These are phyloP conservation scores for Cladorrhinum samala DNA, from an alignment of 495 filamentous ascomycete species.

Conservation along the genomic window DNA sequence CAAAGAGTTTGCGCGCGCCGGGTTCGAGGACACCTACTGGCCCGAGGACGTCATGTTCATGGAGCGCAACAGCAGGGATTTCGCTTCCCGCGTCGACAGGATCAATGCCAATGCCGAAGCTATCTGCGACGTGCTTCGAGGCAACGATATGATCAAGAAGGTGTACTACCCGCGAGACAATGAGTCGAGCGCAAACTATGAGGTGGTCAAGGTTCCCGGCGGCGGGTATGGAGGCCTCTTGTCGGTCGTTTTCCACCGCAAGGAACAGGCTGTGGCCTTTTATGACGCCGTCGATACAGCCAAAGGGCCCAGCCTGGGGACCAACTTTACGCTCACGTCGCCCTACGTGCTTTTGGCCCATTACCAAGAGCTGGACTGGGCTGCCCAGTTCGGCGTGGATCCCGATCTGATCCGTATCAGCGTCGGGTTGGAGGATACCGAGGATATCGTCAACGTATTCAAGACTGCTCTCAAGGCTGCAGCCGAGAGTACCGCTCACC, in stretches of 20 bases:
- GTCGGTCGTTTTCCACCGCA: constrained; percentile 68
- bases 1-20: constrained; percentile 51
- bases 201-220: constrained; percentile 62
- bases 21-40: constrained; percentile 90
- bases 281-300: constrained; percentile 80
- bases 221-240: constrained; percentile 91
- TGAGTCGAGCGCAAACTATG: constrained; percentile 64
- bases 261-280: constrained; percentile 68
- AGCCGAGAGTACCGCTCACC: constrained; percentile 14
- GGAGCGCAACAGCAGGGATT: constrained; percentile 93
- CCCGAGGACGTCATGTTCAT: constrained; percentile 89
- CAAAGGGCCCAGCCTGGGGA: constrained; percentile 92
- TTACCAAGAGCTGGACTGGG: constrained; percentile 89
- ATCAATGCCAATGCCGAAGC: constrained; percentile 84
- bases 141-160: constrained; percentile 59
- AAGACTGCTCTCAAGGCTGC: constrained; percentile 43
- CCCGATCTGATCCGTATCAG: constrained; percentile 76
- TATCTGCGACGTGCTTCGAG: constrained; percentile 61
- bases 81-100: constrained; percentile 71
- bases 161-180: constrained; percentile 84
- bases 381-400: constrained; percentile 70
- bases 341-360: constrained; percentile 92
- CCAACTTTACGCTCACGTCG: constrained; percentile 87
- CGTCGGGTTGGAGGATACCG: constrained; percentile 78
- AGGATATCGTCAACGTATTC: constrained; percentile 51